Conservation (phyloP, 345 rosid species). For the Gossypium stocksii region DNA sequence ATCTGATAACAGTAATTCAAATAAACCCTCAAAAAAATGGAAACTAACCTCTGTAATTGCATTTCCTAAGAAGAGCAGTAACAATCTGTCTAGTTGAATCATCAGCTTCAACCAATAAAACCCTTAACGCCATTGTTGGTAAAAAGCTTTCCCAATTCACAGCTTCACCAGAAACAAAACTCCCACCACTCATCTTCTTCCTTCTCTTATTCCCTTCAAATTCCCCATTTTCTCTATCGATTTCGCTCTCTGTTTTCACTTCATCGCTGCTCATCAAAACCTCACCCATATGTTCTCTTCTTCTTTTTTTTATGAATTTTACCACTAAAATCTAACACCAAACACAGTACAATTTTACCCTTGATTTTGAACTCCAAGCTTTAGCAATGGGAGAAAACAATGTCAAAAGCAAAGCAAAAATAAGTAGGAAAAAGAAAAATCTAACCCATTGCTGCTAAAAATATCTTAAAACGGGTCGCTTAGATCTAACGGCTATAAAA, state of each 20-base stretch:
- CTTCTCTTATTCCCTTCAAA: conserved; percentile 3
- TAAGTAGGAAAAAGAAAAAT: background rate
- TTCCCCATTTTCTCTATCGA: conserved; percentile 10
- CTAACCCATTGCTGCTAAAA: background rate
- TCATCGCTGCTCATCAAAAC: conserved; percentile 34
- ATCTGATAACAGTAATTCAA: background rate
- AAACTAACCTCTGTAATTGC: conserved; percentile 71
- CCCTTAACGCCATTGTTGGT: conserved; percentile 60
- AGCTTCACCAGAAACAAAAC: conserved; percentile 21
- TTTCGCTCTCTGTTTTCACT: conserved; percentile 19
- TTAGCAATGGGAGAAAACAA: background rate
- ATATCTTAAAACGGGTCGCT: conserved; percentile 33
- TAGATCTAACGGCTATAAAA: conserved; percentile 32
- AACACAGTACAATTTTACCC: background rate
- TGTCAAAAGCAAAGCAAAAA: background rate
- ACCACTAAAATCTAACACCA: background rate
- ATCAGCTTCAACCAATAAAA: conserved; percentile 86
- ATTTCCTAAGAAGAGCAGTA: conserved; percentile 79
- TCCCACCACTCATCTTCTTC: conserved; percentile 9
- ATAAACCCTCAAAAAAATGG: background rate
- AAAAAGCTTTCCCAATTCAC: conserved; percentile 69
- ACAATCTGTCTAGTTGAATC: conserved; percentile 92
- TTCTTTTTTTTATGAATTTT: background rate
- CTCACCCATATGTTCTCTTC: conserved; percentile 31
- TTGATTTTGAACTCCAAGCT: background rate